Conservation (phyloP, 2,329 filamentous ascomycete species). For the Ophiocordyceps polyrhachis-furcata region DNA sequence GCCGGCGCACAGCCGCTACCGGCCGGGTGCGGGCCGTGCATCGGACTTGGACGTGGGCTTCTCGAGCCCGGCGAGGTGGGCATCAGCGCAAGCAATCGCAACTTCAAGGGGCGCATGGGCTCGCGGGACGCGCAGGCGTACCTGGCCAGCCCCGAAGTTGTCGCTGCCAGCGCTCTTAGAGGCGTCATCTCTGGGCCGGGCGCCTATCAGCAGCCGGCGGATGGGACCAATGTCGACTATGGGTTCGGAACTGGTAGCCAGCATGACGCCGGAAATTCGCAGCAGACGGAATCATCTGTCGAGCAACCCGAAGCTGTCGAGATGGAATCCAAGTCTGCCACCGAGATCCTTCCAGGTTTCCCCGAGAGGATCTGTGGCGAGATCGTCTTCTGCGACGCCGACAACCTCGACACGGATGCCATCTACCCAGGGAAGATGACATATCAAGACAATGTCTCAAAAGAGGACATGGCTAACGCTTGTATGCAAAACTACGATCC, state of each 20-base stretch:
- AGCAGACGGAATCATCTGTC: slow-evolving; percentile 28
- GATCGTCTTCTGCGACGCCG: slow-evolving; percentile 68
- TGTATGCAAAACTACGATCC: slow-evolving; percentile 92
- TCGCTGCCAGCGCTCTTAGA: slow-evolving; percentile 68
- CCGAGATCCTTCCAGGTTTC: slow-evolving; percentile 36
- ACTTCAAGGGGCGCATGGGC: slow-evolving; percentile 87
- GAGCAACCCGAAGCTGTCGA: not conserved
- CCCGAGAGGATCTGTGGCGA: slow-evolving; percentile 68
- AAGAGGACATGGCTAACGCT: slow-evolving; percentile 67
- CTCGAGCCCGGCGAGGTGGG: slow-evolving; percentile 75
- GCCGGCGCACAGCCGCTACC: slow-evolving; percentile 27
- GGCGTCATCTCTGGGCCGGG: slow-evolving; percentile 61
- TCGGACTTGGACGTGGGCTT: slow-evolving; percentile 62
- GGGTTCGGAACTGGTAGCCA: slow-evolving; percentile 20
- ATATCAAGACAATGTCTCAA: slow-evolving; percentile 68
- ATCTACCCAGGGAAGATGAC: slow-evolving; percentile 90
- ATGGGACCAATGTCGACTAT: not conserved
- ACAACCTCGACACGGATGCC: slow-evolving; percentile 76
- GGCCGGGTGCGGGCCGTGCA: slow-evolving; percentile 67
- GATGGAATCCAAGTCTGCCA: not conserved
- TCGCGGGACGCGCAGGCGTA: slow-evolving; percentile 49
- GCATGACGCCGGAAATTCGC: slow-evolving; percentile 44
- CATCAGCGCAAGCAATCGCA: slow-evolving; percentile 68
- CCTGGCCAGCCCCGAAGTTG: slow-evolving; percentile 74
- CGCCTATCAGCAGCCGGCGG: slow-evolving; percentile 55